A percentile compares a stretch with the other conserved stretches of the same genome.
Evolutionary conservation across 371 early-diverging fungal genomes (phyloP).

Genomic region (Mycotypha africana): DNA sequence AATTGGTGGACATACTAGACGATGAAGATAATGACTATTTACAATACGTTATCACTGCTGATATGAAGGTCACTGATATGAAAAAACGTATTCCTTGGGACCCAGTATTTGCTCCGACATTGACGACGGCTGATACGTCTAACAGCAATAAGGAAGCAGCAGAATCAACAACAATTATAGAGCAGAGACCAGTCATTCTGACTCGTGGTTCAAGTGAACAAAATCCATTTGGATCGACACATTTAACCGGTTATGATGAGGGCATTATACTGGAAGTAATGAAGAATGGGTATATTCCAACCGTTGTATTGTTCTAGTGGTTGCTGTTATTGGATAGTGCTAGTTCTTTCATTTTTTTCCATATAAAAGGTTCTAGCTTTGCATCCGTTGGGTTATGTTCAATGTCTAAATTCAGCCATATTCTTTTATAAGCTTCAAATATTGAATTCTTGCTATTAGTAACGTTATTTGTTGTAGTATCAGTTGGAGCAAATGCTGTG

Average conservation of each 20-base stretch:
- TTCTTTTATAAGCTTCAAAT: too few relatives aligned
- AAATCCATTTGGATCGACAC: constrained; percentile 69
- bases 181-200: constrained; percentile 52
- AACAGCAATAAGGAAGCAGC: too few relatives aligned
- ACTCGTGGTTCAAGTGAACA: constrained; percentile 64
- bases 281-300: constrained; percentile 57
- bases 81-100: constrained; percentile 46
- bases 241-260: constrained; percentile 58
- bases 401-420: too few relatives aligned
- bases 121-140: constrained; percentile 12
- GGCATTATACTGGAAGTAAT: constrained; percentile 56
- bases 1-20: constrained; percentile 34
- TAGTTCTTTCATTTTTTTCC: neutral
- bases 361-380: too few relatives aligned
- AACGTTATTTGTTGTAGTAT: too few relatives aligned
- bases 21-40: constrained; percentile 23
- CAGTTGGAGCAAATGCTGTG: too few relatives aligned
- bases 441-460: too few relatives aligned
- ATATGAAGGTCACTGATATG: constrained; percentile 42
- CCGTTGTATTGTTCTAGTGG: constrained; percentile 46
- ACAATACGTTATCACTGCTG: constrained; percentile 28
- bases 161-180: neutral
- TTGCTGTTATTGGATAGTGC: too few relatives aligned
- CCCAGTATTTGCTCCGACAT: constrained; percentile 9
- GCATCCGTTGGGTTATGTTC: too few relatives aligned